A percentile compares a stretch with the other conserved stretches of the same genome.
Conservation (phyloP, 2,329 filamentous ascomycete genomes). For the Zymoseptoria tritici region DNA sequence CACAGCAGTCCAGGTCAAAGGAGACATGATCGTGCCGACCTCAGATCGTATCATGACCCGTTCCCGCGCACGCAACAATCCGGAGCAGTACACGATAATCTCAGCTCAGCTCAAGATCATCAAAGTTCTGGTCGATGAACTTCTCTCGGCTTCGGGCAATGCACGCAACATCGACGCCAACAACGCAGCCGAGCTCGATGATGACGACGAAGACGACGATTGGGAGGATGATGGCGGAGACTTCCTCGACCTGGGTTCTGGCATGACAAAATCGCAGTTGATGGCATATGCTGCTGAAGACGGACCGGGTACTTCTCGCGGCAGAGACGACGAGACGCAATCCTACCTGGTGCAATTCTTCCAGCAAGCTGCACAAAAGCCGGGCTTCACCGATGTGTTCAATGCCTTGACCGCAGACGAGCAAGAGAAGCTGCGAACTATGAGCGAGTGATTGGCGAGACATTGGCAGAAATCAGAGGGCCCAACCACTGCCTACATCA, state of each 20-base stretch:
- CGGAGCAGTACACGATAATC: conserved; percentile 82
- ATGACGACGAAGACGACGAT: conserved; percentile 60
- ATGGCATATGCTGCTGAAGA: conserved; percentile 64
- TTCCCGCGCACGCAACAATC: conserved; percentile 79
- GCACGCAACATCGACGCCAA: conserved; percentile 44
- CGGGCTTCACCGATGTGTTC: conserved; percentile 50
- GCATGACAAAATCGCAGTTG: conserved; percentile 56
- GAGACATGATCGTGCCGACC: conserved; percentile 75
- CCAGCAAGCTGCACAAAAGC: conserved; percentile 45
- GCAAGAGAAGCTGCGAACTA: conserved; percentile 43
- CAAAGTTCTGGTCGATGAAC: conserved; percentile 90
- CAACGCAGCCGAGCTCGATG: conserved; percentile 54
- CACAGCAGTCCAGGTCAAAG: conserved; percentile 74
- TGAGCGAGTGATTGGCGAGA: conserved; percentile 14
- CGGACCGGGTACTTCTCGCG: conserved; percentile 45
- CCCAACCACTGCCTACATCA: too few species aligned
- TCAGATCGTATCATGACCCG: conserved; percentile 87
- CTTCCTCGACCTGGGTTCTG: conserved; percentile 61
- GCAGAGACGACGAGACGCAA: conserved; percentile 85
- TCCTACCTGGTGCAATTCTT: conserved; percentile 80
- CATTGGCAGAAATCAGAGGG: background rate
- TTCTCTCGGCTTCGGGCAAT: conserved; percentile 67
- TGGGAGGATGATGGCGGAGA: conserved; percentile 82
- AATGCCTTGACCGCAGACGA: conserved; percentile 47
- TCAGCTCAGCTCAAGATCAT: conserved; percentile 88